Conservation (phyloP, 371 early-diverging fungal genomes). For the Zychaea mexicana region DNA sequence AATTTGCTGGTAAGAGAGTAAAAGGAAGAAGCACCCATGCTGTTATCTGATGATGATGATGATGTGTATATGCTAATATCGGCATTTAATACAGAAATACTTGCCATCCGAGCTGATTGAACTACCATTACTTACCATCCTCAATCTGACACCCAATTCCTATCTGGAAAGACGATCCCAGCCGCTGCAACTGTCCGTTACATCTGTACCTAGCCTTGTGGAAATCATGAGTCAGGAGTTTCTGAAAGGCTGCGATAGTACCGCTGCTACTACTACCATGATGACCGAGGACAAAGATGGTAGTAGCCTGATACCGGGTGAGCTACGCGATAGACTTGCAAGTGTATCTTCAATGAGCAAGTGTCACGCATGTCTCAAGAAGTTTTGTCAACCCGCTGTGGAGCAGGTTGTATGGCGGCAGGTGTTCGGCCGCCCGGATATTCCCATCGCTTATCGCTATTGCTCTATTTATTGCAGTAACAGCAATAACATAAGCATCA, state of each 20-base stretch:
- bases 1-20: slow-evolving; percentile 56
- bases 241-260: too few species aligned
- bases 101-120: slow-evolving; percentile 39
- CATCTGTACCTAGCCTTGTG: slow-evolving; percentile 19
- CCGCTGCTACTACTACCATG: neutral
- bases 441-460: slow-evolving; percentile 37
- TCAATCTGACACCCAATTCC: slow-evolving; percentile 44
- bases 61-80: neutral
- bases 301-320: slow-evolving; percentile 15
- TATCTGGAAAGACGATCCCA: slow-evolving; percentile 7
- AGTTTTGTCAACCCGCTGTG: slow-evolving; percentile 23
- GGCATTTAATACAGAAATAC: slow-evolving; percentile 26
- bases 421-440: slow-evolving; percentile 18
- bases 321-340: slow-evolving; percentile 22
- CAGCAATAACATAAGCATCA: neutral
- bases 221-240: slow-evolving; percentile 28
- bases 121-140: slow-evolving; percentile 22
- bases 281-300: neutral
- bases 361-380: slow-evolving; percentile 28
- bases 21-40: too few species aligned
- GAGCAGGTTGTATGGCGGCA: slow-evolving; percentile 29
- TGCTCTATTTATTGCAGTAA: slow-evolving; percentile 33
- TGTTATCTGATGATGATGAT: slow-evolving; percentile 2
- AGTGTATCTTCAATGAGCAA: slow-evolving; percentile 16
- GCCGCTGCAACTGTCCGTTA: neutral